Evolutionary conservation across 83 land plant genomes (phyloP), one percentile per base, ranked within the genome.

Genomic region (Picea engelmannii): DNA sequence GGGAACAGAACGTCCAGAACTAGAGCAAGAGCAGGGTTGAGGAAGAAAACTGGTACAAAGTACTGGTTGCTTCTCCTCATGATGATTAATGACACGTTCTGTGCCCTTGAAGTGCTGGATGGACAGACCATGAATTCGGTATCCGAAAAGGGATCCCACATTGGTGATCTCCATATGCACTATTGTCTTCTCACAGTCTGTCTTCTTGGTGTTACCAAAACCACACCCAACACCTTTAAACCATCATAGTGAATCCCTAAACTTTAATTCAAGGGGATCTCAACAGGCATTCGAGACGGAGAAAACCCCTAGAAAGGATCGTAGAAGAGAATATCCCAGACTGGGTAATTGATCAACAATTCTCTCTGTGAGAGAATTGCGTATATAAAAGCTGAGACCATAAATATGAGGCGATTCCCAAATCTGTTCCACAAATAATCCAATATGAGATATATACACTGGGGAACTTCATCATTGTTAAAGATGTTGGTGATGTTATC

Each of bases 251-350:
- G 76, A 15, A 65, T 67, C 15, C 63, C 52, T 13, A 20, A 42
- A 11, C 79, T 49, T 6, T 73, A 25, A 11, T 79, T 35, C 5
- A 67, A 76, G 9, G 84, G 87, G 40, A 76, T 68, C 13, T 66
- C 80, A 15, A 24, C 25, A 17, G 87, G 89, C 5, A 84, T 68
- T 16, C 81, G 16, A 84, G 82, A 80, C 5, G 67, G 70, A 0
- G 85, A 85, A 21, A 17, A 21, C 66, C 68, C 83, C 7, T 79
- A 78, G 63, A 87, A 81, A 15, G 89, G 87, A 15, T 87, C 84
- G 24, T 84, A 87, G 5, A 88, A 66, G 55, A 88, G 82, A 21
- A 15, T 16, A 31, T 71, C 21, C 76, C 76, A 71, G 5, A 16
- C 42, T 0, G 7, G 76, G 44, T 71, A 71, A 40, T 23, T 7